These are phyloP conservation scores for Cyclotella atomus DNA, from an alignment of 108 stramenopile species.

Conservation along the genomic window DNA sequence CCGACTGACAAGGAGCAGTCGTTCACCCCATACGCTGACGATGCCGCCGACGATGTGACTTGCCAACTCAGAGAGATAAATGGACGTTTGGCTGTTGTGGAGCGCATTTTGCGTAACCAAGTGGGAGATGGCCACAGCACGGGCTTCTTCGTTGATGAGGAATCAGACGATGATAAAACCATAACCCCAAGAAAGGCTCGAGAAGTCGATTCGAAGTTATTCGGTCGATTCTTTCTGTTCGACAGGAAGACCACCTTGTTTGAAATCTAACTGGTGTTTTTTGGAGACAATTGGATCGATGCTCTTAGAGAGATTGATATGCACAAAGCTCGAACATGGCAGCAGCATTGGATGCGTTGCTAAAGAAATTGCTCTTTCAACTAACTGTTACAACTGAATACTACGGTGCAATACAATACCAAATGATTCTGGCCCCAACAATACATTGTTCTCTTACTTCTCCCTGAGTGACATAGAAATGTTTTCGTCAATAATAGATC, in stretches of 20 bases:
- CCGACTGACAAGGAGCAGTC: background rate
- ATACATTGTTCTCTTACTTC: background rate
- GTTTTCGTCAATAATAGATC: background rate
- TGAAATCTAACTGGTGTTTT: background rate
- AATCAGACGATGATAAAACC: background rate
- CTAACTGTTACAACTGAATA: too few relatives aligned
- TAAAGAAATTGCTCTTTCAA: too few relatives aligned
- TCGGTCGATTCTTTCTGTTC: conserved; percentile 1
- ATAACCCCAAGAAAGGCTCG: background rate
- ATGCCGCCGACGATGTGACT: background rate
- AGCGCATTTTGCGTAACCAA: background rate
- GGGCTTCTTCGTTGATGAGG: background rate
- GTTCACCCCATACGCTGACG: background rate
- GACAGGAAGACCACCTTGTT: background rate
- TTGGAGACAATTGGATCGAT: background rate
- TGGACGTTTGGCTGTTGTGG: background rate
- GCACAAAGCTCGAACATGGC: too few relatives aligned
- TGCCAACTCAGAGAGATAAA: background rate
- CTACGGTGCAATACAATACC: too few relatives aligned
- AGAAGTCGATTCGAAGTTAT: background rate
- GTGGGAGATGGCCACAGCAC: background rate
- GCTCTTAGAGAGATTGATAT: too few relatives aligned
- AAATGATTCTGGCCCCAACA: too few relatives aligned
- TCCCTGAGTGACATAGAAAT: background rate
- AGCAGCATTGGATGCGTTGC: too few relatives aligned